Evolutionary conservation across 2,329 filamentous ascomycete genomes (phyloP).

Genomic region (Ciborinia camelliae): DNA sequence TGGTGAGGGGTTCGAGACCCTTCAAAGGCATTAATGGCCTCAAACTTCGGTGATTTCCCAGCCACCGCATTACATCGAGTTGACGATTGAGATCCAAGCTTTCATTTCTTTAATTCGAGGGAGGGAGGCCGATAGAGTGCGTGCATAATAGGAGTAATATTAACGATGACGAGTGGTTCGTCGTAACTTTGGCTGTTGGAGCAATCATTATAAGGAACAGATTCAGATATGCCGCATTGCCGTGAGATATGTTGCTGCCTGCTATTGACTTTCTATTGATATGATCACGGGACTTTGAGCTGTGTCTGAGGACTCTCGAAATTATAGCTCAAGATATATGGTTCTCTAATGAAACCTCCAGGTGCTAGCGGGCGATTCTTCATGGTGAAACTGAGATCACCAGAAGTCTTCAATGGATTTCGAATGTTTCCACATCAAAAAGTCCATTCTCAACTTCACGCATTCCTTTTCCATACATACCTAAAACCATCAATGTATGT

Average conservation of each 20-base stretch:
- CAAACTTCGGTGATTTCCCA: neutral
- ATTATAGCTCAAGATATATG: neutral
- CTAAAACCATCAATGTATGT: slow-evolving; percentile 34
- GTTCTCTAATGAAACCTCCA: neutral
- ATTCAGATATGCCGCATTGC: neutral
- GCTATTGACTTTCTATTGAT: neutral
- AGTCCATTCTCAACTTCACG: slow-evolving; percentile 19
- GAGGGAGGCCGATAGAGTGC: neutral
- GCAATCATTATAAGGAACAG: neutral
- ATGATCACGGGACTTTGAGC: neutral
- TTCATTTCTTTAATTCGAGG: neutral
- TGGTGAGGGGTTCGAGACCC: neutral
- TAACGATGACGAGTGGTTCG: neutral
- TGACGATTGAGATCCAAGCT: neutral
- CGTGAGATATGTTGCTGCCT: neutral
- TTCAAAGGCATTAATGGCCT: neutral
- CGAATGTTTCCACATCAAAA: slow-evolving; percentile 22
- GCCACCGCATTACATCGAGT: slow-evolving; percentile 1
- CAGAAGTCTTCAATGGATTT: slow-evolving; percentile 26
- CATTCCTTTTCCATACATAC: slow-evolving; percentile 34
- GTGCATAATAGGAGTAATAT: neutral
- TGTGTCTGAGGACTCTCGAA: neutral
- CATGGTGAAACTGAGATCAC: neutral
- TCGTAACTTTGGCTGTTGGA: neutral
- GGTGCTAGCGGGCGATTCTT: neutral